Evolutionary conservation across 2,329 filamentous ascomycete species (phyloP), one percentile per base, ranked within the genome.

Genomic region (Colletotrichum sp.): DNA sequence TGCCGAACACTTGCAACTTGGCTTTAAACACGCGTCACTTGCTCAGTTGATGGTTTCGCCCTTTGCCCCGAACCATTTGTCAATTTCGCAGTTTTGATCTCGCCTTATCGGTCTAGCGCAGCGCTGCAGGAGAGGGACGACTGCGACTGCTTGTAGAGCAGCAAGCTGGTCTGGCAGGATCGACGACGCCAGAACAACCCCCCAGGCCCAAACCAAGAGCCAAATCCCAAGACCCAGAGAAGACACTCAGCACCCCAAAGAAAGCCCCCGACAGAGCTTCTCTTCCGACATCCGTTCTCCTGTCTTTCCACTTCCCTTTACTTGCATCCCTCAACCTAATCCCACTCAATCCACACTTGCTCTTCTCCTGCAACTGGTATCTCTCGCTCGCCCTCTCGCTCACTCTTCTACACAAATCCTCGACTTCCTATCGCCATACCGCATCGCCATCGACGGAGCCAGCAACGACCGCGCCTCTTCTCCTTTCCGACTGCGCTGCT

Each of bases 71-170:
- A 74, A 72, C 72, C 73, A 70, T 75, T 75, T 70, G 69, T 77
- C 78, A 63, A 75, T 52, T 65, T 76, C 70, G 26, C 68, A 52
- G n/a, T 44, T 72, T 70, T 55, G 55, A 75, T 48, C 32, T 66
- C 66, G 73, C 69, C 75, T 66, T 66, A 68, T 71, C 74, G 62
- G 73, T 67, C 72, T 73, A 78, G 77, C 72, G 75, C 66, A 78
- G 77, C 72, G 75, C 66, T 68, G 76, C 64, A 67, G 71, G 62
- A 71, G 62, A 68, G 32, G 68, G 63, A 55, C 57, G 28, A 63
- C 15, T 59, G 55, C 72, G 30, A 68, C 26, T 64, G 39, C 72
- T 32, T 55, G 34, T 60, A 36, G 52, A 66, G 18, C 26, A 44
- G 62, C 74, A 57, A 48, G 64, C 39, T 52, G 48, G 48, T 68